These are phyloP conservation scores for Danielozyma ontarioensis DNA, from an alignment of 805 yeast genomes.

Conservation along the genomic window DNA sequence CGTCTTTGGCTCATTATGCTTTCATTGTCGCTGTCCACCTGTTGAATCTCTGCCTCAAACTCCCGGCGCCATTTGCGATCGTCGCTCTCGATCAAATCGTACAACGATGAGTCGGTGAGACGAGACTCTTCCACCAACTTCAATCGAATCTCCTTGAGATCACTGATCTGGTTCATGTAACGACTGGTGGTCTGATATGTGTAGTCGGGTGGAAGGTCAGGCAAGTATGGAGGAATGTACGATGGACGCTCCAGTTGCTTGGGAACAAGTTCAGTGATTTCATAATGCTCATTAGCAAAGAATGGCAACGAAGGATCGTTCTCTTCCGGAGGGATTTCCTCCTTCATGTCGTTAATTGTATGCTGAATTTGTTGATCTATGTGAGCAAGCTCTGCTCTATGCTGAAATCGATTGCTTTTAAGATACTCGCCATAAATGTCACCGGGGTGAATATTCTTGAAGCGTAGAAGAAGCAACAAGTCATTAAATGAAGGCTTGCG, in stretches of 20 bases:
- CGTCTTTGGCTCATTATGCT: slow-evolving; percentile 16
- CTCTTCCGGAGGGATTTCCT: slow-evolving; percentile 18
- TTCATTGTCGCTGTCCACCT: slow-evolving; percentile 11
- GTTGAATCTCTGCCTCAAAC: slow-evolving; percentile 21
- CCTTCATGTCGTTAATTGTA: slow-evolving; percentile 6
- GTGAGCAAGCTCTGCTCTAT: slow-evolving; percentile 3
- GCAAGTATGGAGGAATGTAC: slow-evolving; percentile 72
- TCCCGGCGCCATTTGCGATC: slow-evolving; percentile 22
- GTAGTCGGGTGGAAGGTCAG: slow-evolving; percentile 89
- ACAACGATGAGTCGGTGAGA: slow-evolving; percentile 72
- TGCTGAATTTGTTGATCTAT: slow-evolving; percentile 9
- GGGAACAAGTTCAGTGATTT: slow-evolving; percentile 51
- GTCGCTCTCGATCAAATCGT: slow-evolving; percentile 46
- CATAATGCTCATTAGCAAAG: slow-evolving; percentile 48
- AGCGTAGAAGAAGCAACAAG: slow-evolving; percentile 38
- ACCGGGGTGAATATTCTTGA: slow-evolving; percentile 34
- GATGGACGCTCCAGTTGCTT: slow-evolving; percentile 34
- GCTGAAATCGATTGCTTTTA: slow-evolving; percentile 13
- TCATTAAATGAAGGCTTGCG: slow-evolving; percentile 50
- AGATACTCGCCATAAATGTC: slow-evolving; percentile 36
- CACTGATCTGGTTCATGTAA: slow-evolving; percentile 56
- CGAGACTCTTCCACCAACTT: slow-evolving; percentile 76
- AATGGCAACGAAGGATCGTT: slow-evolving; percentile 45
- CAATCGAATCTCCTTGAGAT: slow-evolving; percentile 66
- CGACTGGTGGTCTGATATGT: slow-evolving; percentile 78